Evolutionary conservation across 371 early-diverging fungal genomes (phyloP).

Genomic region (Apophysomyces variabilis): DNA sequence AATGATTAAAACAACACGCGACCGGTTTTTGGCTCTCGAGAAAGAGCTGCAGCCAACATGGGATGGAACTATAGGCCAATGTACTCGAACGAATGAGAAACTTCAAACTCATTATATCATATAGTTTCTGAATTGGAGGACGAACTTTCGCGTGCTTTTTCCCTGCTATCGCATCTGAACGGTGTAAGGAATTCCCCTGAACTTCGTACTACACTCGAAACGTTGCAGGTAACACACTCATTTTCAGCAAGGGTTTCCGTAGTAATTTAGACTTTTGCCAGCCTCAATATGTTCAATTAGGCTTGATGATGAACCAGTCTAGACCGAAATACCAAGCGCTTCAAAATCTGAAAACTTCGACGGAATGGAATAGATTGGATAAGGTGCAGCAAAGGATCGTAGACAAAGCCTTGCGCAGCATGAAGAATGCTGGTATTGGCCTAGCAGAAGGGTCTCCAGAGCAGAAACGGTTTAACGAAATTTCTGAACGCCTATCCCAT

Average conservation of each 20-base stretch:
- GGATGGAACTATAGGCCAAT: constrained; percentile 65
- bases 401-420: constrained; percentile 55
- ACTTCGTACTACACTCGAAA: constrained; percentile 60
- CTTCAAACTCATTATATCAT: not conserved
- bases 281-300: constrained; percentile 58
- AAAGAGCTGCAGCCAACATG: constrained; percentile 61
- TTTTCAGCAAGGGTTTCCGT: not conserved
- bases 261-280: constrained; percentile 9
- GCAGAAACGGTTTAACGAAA: constrained; percentile 60
- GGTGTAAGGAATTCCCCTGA: constrained; percentile 66
- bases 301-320: constrained; percentile 65
- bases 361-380: constrained; percentile 48
- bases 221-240: constrained; percentile 41
- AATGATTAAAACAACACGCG: constrained; percentile 46
- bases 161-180: constrained; percentile 63
- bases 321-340: constrained; percentile 62
- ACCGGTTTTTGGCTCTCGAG: constrained; percentile 54
- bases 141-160: constrained; percentile 57
- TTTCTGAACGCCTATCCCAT: constrained; percentile 60
- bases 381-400: constrained; percentile 64
- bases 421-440: constrained; percentile 68
- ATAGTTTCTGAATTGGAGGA: constrained; percentile 62
- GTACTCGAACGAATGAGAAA: constrained; percentile 25
- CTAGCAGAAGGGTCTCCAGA: constrained; percentile 57
- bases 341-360: constrained; percentile 43